phyloP scores from a whole-genome alignment of 2,329 filamentous ascomycete genomes.

The Tolypocladium inflatum region DNA sequence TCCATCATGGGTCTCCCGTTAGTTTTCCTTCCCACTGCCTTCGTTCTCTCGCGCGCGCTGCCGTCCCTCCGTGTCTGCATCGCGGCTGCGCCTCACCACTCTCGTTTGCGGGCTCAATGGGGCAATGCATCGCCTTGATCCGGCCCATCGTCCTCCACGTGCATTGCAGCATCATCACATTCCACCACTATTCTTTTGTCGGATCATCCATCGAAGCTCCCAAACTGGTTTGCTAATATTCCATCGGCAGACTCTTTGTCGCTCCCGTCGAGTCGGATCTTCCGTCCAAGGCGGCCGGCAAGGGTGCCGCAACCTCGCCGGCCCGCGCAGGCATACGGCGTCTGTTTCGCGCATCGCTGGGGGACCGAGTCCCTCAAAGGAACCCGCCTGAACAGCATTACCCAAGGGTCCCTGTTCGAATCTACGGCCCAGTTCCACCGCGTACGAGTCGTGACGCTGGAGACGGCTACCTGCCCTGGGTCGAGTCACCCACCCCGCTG shows the following conservation, averaged over 20 bases:
- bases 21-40: conserved; percentile 16
- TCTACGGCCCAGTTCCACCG: conserved; percentile 17
- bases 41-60: not conserved
- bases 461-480: conserved; percentile 12
- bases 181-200: not conserved
- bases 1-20: conserved; percentile 38
- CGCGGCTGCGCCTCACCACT: not conserved
- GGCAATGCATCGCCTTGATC: not conserved
- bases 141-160: not conserved
- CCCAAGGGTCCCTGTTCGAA: conserved; percentile 14
- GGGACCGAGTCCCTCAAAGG: not conserved
- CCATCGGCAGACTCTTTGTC: conserved; percentile 30
- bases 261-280: conserved; percentile 36
- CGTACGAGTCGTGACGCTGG: conserved; percentile 7
- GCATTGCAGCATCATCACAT: not conserved
- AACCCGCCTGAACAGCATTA: conserved; percentile 16
- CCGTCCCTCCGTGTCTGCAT: not conserved
- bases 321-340: conserved; percentile 32
- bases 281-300: conserved; percentile 23
- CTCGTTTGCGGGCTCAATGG: not conserved
- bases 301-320: conserved; percentile 16
- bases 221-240: conserved; percentile 5
- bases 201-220: no score
- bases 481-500: conserved; percentile 6
- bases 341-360: conserved; percentile 11